Evolutionary conservation across 805 yeast genomes (phyloP), one percentile per base, ranked within the genome.

Genomic region (Saturnispora galanensis): DNA sequence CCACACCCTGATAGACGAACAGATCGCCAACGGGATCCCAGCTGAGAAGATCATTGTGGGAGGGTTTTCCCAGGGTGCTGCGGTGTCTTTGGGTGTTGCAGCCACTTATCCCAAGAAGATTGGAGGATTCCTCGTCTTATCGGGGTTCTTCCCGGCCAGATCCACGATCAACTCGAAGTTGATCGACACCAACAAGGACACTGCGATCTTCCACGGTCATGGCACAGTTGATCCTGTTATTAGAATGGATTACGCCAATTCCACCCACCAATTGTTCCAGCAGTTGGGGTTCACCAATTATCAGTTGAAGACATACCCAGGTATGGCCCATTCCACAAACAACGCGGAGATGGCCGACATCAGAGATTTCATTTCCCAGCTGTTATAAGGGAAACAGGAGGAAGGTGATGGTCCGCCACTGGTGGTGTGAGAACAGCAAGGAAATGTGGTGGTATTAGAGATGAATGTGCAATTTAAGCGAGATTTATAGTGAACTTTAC

Each of bases 31-130:
- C 6, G 77, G 81, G 9, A 72, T 84, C 31, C 70, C 75, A 4
- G 68, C 82, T 0, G 77, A 76, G 13, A 75, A 83, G 43, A 83
- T 93, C 39, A 67, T 93, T n/a, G 68, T 93, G 46, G 97, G 97
- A 31, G 98, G 98, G 0, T 93, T 93, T 59, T 82, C 94, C 4
- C 98, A 93, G 65, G 98, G 98, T 45, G 94, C 87, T 40, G 88
- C 95, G 1, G 49, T 90, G 10, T 66, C 93, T 1, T 65, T 84
- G 47, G 86, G 84, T 17, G 59, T 81, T 12, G 68, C 76, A 17
- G 67, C 80, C 0, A 61, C 72, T 10, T 59, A 71, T 30, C 78
- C 79, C 15, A 58, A 66, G 45, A 83, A 82, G 56, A 67, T 89
- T 16, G 97, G 84, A 8, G 97, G 96, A 2, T 70, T 84, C 29